Percentiles rank a stretch among this genome's conserved stretches.
Conservation (phyloP, 164 flowering plant genomes). For the Santalum album region DNA sequence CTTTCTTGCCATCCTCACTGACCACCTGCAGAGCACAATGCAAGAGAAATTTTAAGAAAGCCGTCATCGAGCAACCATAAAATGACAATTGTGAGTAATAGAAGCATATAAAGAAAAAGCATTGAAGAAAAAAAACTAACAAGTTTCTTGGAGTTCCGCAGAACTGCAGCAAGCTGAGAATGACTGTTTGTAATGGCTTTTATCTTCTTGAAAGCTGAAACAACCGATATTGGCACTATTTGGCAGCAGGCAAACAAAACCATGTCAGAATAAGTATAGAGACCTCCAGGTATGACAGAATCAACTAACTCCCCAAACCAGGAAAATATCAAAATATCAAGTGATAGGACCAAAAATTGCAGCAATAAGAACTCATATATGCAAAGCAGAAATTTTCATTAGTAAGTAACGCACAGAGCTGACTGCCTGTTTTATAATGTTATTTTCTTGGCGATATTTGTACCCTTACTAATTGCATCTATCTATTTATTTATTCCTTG, state of each 20-base stretch:
- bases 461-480: too few relatives aligned
- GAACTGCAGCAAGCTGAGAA: conserved; percentile 65
- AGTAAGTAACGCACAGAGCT: too few relatives aligned
- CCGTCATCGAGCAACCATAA: not conserved
- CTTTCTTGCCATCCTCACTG: conserved; percentile 88
- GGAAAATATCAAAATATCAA: too few relatives aligned
- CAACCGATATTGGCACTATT: conserved; percentile 84
- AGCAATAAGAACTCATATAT: too few relatives aligned
- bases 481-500: too few relatives aligned
- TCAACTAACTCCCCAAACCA: not conserved
- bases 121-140: conserved; percentile 41
- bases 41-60: not conserved
- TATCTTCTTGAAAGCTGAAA: conserved; percentile 91
- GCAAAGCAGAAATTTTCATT: too few relatives aligned
- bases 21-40: conserved; percentile 44
- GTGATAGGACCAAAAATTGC: too few relatives aligned
- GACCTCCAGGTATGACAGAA: not conserved
- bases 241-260: not conserved
- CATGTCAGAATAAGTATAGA: not conserved
- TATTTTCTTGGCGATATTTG: too few relatives aligned
- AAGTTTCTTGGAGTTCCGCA: conserved; percentile 70
- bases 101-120: not conserved
- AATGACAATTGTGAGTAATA: not conserved
- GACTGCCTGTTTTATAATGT: too few relatives aligned
- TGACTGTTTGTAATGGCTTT: conserved; percentile 51